Evolutionary conservation across 495 filamentous ascomycete species (phyloP), one percentile per base, ranked within the genome.

Genomic region (Penicillium crystallinum): DNA sequence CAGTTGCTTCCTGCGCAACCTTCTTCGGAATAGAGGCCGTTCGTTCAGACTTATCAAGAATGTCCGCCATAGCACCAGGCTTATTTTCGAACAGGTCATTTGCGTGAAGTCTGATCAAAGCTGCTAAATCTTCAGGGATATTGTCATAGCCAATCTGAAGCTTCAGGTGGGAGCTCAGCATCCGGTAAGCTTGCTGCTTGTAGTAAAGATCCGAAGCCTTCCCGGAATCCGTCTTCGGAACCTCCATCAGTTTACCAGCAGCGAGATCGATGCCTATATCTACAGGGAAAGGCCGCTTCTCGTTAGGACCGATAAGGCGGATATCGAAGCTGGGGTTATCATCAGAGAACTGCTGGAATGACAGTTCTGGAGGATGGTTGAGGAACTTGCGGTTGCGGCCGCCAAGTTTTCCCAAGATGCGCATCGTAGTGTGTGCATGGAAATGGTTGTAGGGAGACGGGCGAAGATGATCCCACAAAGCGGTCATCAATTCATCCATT

Each of bases 401-500:
- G 35, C 95, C 95, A 34, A 99, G 81, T 67, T 99, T 99, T 10
- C 95, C 95, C 3, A 99, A 78, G 46, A 99, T 99, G n/a, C 95
- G 78, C 82, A 97, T 95, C 0, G 95, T 97, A 0, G 93, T 97
- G 63, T 99, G 95, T 1, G 95, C 85, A 65, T 96, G 90, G 64
- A 96, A 95, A 61, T 99, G 95, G 58, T 88, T 95, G 63, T 97
- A 96, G 0, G 93, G 91, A 46, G 87, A 83, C 3, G 95, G 95
- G 54, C 84, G 86, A 29, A 99, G 77, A 63, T 97, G 95, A 52
- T 96, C 89, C 81, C 92, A 97, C 7, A 99, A 78, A 4, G 91
- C 91, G 36, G 89, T 90, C 91, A 97, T 97, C 46, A 99, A 71
- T 55, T 99, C 95, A 58, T 97, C 93, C 69, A 99, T 97, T 38